Evolutionary conservation across 2,329 filamentous ascomycete species (phyloP).

Genomic region (Phoma sp.): DNA sequence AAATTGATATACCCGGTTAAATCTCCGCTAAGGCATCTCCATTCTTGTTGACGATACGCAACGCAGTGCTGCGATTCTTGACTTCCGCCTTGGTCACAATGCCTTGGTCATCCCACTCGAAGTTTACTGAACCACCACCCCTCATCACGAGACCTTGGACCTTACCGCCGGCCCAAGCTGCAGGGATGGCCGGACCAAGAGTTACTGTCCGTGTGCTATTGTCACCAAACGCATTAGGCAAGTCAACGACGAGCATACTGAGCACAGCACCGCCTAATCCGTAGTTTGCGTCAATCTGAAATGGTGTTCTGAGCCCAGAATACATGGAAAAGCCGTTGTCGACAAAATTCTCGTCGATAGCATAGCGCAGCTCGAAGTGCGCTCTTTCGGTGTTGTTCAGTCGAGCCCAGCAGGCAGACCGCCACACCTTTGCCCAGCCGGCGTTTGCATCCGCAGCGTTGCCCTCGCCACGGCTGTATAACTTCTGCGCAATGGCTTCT

Average conservation of each 20-base stretch:
- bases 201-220: constrained; percentile 47
- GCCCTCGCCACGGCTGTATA: constrained; percentile 58
- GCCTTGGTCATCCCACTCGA: constrained; percentile 53
- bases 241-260: constrained; percentile 61
- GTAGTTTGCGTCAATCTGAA: constrained; percentile 68
- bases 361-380: constrained; percentile 58
- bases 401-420: constrained; percentile 63
- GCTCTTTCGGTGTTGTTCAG: constrained; percentile 61
- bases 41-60: constrained; percentile 26
- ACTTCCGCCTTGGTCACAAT: constrained; percentile 35
- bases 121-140: constrained; percentile 55
- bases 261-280: constrained; percentile 63
- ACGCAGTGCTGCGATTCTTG: not conserved
- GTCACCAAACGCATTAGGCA: constrained; percentile 42
- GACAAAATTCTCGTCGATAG: constrained; percentile 60
- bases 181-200: constrained; percentile 58
- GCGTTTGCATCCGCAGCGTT: constrained; percentile 59
- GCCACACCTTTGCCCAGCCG: constrained; percentile 67
- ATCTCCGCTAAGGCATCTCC: constrained; percentile 3
- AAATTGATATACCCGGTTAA: too few relatives aligned
- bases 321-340: constrained; percentile 63
- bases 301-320: constrained; percentile 54
- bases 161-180: constrained; percentile 54
- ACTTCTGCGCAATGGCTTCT: constrained; percentile 55
- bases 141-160: constrained; percentile 56